phyloP scores from a whole-genome alignment of 1,139 yeast species.

The Magnusiomyces fungicola region DNA sequence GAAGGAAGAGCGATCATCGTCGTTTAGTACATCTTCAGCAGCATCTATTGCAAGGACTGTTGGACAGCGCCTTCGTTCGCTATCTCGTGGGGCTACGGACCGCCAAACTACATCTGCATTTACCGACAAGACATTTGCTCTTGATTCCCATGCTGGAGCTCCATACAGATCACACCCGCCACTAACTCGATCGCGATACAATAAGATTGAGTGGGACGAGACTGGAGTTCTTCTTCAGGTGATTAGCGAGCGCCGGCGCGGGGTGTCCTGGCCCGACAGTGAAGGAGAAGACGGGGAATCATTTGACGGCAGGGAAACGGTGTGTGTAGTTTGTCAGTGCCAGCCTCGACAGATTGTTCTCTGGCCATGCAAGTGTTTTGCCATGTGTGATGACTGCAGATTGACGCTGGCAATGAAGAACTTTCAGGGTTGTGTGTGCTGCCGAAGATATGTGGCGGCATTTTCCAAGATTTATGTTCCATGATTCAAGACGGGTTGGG shows the following conservation, averaged over 20 bases:
- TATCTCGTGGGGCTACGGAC: too few species aligned
- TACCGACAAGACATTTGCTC: too few species aligned
- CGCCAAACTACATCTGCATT: too few species aligned
- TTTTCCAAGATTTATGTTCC: slow-evolving; percentile 38
- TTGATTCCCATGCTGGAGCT: too few species aligned
- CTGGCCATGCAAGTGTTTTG: slow-evolving; percentile 92
- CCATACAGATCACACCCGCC: too few species aligned
- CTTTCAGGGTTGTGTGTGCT: slow-evolving; percentile 77
- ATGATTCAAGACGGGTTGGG: too few species aligned
- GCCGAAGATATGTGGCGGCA: slow-evolving; percentile 61
- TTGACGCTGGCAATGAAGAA: slow-evolving; percentile 67
- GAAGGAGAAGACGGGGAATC: slow-evolving; percentile 8
- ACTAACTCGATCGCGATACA: slow-evolving; percentile 22
- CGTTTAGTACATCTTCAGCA: too few species aligned
- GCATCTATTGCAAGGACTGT: too few species aligned
- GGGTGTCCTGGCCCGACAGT: background rate
- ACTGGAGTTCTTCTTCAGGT: slow-evolving; percentile 14
- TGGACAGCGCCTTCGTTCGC: too few species aligned
- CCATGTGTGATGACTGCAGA: slow-evolving; percentile 80
- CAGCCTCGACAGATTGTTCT: slow-evolving; percentile 68
- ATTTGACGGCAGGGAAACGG: slow-evolving; percentile 14
- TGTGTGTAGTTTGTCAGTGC: slow-evolving; percentile 77
- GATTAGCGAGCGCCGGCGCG: slow-evolving; percentile 15
- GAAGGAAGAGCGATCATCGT: too few species aligned
- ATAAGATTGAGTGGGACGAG: slow-evolving; percentile 16